Conservation (phyloP, 768 basidiomycete genomes). For the Russula griseocarnosa region DNA sequence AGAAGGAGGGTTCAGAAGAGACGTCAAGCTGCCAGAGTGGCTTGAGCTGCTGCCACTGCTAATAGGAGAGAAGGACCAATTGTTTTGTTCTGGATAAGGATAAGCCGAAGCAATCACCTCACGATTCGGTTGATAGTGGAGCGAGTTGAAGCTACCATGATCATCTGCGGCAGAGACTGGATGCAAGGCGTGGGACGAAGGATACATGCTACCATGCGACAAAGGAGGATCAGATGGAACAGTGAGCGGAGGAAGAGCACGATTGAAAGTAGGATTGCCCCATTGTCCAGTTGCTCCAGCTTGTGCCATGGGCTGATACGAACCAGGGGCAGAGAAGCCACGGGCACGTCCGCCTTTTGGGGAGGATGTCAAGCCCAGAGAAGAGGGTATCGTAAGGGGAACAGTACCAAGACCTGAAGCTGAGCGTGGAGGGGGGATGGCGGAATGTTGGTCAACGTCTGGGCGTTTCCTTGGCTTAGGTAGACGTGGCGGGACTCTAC, state of each 20-base stretch:
- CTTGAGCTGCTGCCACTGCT: slow-evolving; percentile 53
- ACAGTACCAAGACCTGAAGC: slow-evolving; percentile 64
- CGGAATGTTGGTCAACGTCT: slow-evolving; percentile 62
- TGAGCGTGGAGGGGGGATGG: slow-evolving; percentile 72
- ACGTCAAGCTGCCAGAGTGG: slow-evolving; percentile 72
- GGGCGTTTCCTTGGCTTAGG: slow-evolving; percentile 78
- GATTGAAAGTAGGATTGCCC: slow-evolving; percentile 52
- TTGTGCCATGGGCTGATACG: slow-evolving; percentile 69
- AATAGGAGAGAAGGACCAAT: slow-evolving; percentile 44
- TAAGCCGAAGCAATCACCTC: slow-evolving; percentile 53
- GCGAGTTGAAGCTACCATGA: slow-evolving; percentile 46
- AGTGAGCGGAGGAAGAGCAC: slow-evolving; percentile 69
- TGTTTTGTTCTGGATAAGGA: slow-evolving; percentile 57
- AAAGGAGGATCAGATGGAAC: slow-evolving; percentile 74
- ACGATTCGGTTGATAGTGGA: slow-evolving; percentile 36
- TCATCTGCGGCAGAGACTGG: slow-evolving; percentile 70
- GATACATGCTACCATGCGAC: slow-evolving; percentile 53
- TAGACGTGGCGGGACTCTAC: slow-evolving; percentile 88
- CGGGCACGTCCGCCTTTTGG: slow-evolving; percentile 53
- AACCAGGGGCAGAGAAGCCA: slow-evolving; percentile 80
- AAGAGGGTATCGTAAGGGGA: slow-evolving; percentile 61
- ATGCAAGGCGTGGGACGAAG: slow-evolving; percentile 59
- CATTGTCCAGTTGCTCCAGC: slow-evolving; percentile 50
- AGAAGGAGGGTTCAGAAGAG: slow-evolving; percentile 64
- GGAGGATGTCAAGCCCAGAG: slow-evolving; percentile 39